Base-by-base conservation (phyloP, 371 early-diverging fungal genomes). In the Circinella umbellata region DNA sequence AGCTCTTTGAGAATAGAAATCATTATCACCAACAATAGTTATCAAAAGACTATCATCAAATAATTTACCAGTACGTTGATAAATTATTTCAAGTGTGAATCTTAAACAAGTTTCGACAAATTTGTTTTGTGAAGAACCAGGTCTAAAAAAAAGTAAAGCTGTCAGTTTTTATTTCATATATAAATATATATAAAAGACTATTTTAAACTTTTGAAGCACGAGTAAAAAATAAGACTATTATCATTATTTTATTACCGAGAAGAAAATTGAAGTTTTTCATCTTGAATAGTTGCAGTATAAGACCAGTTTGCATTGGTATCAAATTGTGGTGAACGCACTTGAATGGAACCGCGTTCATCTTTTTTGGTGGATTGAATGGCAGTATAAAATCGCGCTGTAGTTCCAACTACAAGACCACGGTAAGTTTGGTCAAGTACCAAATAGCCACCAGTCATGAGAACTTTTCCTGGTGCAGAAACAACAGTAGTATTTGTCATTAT, bases 401-500 rank as follows among this genome's bases (percentile, higher is more conserved):
- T 91, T 15, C 92, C 93, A 20, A 96, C 82, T 4, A 97, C 96
- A 10, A 95, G 81, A 8, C 98, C 99, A 10, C 80, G 77, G 79
- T 90, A 93, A 11, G 73, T 76, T 49, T 86, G 90, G 71, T 96
- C 96, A 4, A 98, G 86, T 3, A 98, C 96, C 0, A 98, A 87
- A 76, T 98, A 98, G n/a, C 99, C 99, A 54, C 99, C 99, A 1
- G 90, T 82, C 1, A 98, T 59, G 9, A 98, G 90, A 6, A 97
- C 98, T 76, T 98, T 98, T 15, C 99, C 99, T 3, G 98, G 97
- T 3, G 96, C 94, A 18, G 96, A 95, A 5, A 90, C 90, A 59
- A 92, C 67, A 11, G 76, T 78, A 34, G 64, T 53, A 38, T 63
- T 20, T 51, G 51, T 69, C 42, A 59, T 61, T 42, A 54, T 15